Conservation (phyloP, 2,329 filamentous ascomycete species). For the Colletotrichum horii region DNA sequence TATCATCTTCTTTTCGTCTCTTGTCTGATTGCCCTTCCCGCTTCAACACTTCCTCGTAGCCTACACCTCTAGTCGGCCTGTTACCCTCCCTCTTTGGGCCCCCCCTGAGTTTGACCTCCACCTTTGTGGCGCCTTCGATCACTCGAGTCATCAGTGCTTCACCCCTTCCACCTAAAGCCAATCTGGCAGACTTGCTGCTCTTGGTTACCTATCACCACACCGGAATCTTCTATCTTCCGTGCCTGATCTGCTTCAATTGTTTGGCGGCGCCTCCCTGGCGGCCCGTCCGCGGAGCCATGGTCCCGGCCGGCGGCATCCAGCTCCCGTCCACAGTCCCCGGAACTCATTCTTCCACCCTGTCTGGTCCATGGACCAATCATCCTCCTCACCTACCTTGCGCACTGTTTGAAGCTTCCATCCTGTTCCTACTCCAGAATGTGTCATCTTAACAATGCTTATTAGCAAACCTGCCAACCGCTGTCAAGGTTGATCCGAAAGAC, state of each 20-base stretch:
- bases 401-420: not conserved
- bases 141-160: not conserved
- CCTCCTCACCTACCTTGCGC: not conserved
- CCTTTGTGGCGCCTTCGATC: not conserved
- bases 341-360: not conserved
- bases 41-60: not conserved
- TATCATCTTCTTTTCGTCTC: not conserved
- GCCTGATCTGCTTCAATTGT: constrained; percentile 8
- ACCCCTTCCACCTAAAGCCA: not conserved
- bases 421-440: not conserved
- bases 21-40: not conserved
- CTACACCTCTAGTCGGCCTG: not conserved
- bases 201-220: constrained; percentile 25
- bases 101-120: not conserved
- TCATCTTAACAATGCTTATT: constrained; percentile 18
- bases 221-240: constrained; percentile 27
- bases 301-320: not conserved
- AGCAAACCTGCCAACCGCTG: constrained; percentile 27
- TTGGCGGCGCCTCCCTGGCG: not conserved
- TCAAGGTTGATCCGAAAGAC: constrained; percentile 50
- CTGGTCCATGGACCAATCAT: not conserved
- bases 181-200: constrained; percentile 22
- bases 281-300: not conserved
- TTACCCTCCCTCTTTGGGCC: not conserved
- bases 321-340: not conserved